Conservation (phyloP, 2,329 filamentous ascomycete species). For the Arachnomyces sp. region DNA sequence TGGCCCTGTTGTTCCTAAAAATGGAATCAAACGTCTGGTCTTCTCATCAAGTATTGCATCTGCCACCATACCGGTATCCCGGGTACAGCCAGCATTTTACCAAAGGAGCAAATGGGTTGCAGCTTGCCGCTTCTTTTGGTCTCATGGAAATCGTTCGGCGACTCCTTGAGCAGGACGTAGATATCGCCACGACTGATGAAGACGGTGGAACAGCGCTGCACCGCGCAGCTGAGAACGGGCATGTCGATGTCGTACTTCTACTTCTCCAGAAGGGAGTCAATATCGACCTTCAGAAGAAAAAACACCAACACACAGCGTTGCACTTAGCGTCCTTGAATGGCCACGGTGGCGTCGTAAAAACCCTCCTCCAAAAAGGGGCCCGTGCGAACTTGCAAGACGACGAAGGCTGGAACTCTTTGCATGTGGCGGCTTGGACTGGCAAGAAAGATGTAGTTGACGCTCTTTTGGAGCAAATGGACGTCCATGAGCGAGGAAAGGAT, state of each 20-base stretch:
- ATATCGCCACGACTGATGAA: slow-evolving; percentile 19
- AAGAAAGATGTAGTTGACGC: slow-evolving; percentile 7
- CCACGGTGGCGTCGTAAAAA: slow-evolving; percentile 15
- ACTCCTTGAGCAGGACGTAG: slow-evolving; percentile 18
- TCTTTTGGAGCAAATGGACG: too few relatives aligned
- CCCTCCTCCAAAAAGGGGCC: slow-evolving; percentile 16
- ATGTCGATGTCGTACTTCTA: slow-evolving; percentile 21
- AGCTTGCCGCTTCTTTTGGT: slow-evolving; percentile 6
- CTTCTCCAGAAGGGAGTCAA: slow-evolving; percentile 20
- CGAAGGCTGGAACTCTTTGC: slow-evolving; percentile 15
- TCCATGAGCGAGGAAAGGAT: too few relatives aligned
- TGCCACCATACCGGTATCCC: background rate
- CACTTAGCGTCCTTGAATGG: slow-evolving; percentile 18
- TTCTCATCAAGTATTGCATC: too few relatives aligned
- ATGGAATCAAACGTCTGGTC: too few relatives aligned
- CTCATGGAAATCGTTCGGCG: slow-evolving; percentile 3
- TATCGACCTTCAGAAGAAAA: slow-evolving; percentile 17
- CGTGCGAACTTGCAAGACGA: slow-evolving; percentile 13
- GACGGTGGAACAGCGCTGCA: slow-evolving; percentile 22
- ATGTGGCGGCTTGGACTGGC: slow-evolving; percentile 14
- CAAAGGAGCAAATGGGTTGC: background rate
- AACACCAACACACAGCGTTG: slow-evolving; percentile 18
- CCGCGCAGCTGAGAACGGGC: slow-evolving; percentile 21
- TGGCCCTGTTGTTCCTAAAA: too few relatives aligned
- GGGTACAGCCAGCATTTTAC: background rate